Evolutionary conservation across 2,329 filamentous ascomycete species (phyloP).

Genomic region (Xylaria sp.): DNA sequence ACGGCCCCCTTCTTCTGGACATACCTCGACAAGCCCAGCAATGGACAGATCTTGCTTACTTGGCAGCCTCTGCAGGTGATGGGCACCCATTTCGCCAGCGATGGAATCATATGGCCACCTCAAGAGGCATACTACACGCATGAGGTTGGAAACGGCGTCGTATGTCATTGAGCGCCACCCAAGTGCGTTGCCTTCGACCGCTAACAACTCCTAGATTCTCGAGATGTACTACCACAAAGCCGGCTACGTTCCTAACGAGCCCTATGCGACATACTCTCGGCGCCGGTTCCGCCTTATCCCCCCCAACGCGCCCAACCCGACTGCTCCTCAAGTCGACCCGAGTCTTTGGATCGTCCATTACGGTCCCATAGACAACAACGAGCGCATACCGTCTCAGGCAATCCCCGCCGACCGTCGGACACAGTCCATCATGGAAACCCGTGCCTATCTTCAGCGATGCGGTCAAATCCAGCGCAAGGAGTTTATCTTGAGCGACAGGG

Average conservation of each 20-base stretch:
- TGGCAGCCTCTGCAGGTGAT: constrained; percentile 86
- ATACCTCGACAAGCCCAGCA: constrained; percentile 83
- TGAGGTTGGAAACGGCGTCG: constrained; percentile 72
- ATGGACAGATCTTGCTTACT: constrained; percentile 84
- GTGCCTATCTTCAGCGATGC: constrained; percentile 74
- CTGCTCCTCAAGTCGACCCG: constrained; percentile 77
- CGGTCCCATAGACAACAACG: constrained; percentile 77
- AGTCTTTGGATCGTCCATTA: constrained; percentile 94
- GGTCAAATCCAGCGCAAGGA: constrained; percentile 90
- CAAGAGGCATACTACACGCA: constrained; percentile 81
- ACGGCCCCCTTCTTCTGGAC: constrained; percentile 92
- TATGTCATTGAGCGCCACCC: constrained; percentile 51
- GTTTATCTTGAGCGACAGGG: constrained; percentile 90
- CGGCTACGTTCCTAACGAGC: constrained; percentile 82
- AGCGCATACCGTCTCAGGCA: constrained; percentile 76
- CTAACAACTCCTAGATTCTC: constrained; percentile 72
- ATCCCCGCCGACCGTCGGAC: constrained; percentile 73
- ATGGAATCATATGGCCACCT: constrained; percentile 92
- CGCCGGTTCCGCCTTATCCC: constrained; percentile 86
- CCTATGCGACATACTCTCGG: constrained; percentile 79
- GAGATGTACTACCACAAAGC: constrained; percentile 87
- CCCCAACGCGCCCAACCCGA: constrained; percentile 75
- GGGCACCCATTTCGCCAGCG: constrained; percentile 81
- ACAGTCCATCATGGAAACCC: constrained; percentile 69
- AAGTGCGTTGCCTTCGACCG: constrained; percentile 25